Percentiles rank a stretch among this genome's conserved stretches.
Evolutionary conservation across 805 yeast genomes (phyloP).

Genomic region (Ogataea saltuana): DNA sequence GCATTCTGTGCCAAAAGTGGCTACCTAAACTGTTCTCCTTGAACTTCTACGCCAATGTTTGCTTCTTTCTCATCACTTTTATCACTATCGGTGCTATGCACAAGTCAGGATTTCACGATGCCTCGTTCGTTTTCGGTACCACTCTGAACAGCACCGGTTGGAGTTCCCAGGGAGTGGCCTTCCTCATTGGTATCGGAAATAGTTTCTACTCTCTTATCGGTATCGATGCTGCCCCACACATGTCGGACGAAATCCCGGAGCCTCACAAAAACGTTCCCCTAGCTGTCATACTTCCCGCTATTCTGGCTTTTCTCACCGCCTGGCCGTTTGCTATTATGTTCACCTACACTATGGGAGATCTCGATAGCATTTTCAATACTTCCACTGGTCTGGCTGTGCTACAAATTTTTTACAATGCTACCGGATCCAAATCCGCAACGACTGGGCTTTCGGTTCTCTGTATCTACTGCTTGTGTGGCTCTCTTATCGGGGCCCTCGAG

Average conservation of each 20-base stretch:
- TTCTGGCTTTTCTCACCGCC: constrained; percentile 32
- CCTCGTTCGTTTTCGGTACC: constrained; percentile 28
- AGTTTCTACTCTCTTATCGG: constrained; percentile 32
- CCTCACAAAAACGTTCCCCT: constrained; percentile 34
- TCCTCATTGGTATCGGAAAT: constrained; percentile 32
- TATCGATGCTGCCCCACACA: constrained; percentile 36
- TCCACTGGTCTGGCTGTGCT: constrained; percentile 15
- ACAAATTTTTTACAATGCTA: constrained; percentile 19
- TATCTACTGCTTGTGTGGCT: constrained; percentile 15
- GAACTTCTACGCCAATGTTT: constrained; percentile 28
- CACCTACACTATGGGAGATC: constrained; percentile 32
- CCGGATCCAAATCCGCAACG: constrained; percentile 18
- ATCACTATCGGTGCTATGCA: constrained; percentile 27
- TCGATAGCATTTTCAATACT: constrained; percentile 19
- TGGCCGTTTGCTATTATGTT: constrained; percentile 33
- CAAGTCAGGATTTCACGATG: constrained; percentile 16
- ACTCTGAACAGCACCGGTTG: constrained; percentile 33
- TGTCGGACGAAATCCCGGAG: constrained; percentile 34
- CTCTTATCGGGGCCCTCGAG: constrained; percentile 19
- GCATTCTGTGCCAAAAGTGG: constrained; percentile 18
- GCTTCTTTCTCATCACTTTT: constrained; percentile 27
- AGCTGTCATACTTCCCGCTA: constrained; percentile 33
- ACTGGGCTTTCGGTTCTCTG: constrained; percentile 15
- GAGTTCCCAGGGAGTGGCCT: constrained; percentile 31
- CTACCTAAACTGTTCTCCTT: constrained; percentile 16